phyloP scores from a whole-genome alignment of 164 flowering plant genomes.

The Magnolia kwangsiensis region DNA sequence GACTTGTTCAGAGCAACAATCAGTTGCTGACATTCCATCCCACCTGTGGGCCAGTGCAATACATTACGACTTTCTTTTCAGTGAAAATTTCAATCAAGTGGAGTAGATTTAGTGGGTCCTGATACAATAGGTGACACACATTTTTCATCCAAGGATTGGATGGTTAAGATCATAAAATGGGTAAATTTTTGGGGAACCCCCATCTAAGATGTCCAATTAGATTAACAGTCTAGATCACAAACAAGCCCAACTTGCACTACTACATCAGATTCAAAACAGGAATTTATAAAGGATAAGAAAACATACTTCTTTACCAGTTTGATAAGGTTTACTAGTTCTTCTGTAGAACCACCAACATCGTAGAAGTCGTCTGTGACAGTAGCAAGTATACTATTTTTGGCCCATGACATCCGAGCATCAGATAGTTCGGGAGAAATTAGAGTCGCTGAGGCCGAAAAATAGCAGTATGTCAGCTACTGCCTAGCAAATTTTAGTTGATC shows the following conservation, averaged over 20 bases:
- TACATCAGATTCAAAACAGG: no score
- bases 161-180: no score
- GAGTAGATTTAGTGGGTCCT: no score
- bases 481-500: conserved; percentile 81
- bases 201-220: no score
- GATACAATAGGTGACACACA: no score
- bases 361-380: conserved; percentile 37
- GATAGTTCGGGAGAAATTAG: conserved; percentile 27
- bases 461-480: conserved; percentile 66
- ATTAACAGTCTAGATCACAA: no score
- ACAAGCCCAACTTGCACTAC: no score
- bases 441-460: conserved; percentile 32
- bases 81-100: no score
- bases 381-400: conserved; percentile 31
- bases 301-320: conserved; percentile 30
- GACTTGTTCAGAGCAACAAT: conserved; percentile 32
- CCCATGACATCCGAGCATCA: conserved; percentile 34
- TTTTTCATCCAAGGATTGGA: no score
- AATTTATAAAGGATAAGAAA: background rate
- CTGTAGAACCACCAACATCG: conserved; percentile 32
- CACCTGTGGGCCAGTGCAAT: conserved; percentile 19
- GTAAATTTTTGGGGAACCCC: no score
- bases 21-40: conserved; percentile 20
- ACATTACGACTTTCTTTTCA: no score
- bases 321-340: conserved; percentile 31